Evolutionary conservation across 169 alveolate species (phyloP).

Genomic region (Plasmodium yoelii): DNA sequence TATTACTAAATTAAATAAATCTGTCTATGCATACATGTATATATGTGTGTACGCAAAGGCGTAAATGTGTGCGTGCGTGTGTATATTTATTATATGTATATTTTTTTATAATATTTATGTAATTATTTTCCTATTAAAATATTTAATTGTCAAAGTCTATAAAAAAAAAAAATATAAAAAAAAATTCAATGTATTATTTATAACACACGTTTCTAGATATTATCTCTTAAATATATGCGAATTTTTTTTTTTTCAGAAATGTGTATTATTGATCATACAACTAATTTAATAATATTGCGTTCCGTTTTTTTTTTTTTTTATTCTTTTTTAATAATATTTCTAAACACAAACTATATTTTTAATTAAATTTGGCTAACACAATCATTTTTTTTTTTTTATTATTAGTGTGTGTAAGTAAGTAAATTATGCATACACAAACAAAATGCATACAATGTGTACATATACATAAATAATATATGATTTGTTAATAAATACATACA

Average conservation of each 20-base stretch:
- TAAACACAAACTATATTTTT: constrained; percentile 18
- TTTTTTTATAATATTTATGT: constrained; percentile 13
- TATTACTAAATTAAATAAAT: background rate
- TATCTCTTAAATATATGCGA: background rate
- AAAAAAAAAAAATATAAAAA: constrained; percentile 24
- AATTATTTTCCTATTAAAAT: constrained; percentile 13
- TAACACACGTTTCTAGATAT: constrained; percentile 1
- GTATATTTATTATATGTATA: background rate
- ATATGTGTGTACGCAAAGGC: constrained; percentile 7
- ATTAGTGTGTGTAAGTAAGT: constrained; percentile 38
- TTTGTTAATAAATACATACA: background rate
- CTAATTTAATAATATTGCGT: background rate
- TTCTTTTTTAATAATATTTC: constrained; percentile 10
- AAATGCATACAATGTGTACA: constrained; percentile 10
- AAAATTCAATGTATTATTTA: constrained; percentile 7
- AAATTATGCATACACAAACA: constrained; percentile 5
- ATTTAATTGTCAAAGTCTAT: constrained; percentile 34
- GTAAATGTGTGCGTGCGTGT: background rate
- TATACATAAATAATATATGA: background rate
- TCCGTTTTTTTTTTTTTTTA: constrained; percentile 10
- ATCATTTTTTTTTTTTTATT: constrained; percentile 12
- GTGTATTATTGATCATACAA: constrained; percentile 4
- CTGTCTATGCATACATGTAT: constrained; percentile 31
- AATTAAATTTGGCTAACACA: constrained; percentile 7
- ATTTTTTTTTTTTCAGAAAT: constrained; percentile 3